Evolutionary conservation across 495 filamentous ascomycete species (phyloP), one percentile per base, ranked within the genome.

Genomic region (Parathielavia appendiculata): DNA sequence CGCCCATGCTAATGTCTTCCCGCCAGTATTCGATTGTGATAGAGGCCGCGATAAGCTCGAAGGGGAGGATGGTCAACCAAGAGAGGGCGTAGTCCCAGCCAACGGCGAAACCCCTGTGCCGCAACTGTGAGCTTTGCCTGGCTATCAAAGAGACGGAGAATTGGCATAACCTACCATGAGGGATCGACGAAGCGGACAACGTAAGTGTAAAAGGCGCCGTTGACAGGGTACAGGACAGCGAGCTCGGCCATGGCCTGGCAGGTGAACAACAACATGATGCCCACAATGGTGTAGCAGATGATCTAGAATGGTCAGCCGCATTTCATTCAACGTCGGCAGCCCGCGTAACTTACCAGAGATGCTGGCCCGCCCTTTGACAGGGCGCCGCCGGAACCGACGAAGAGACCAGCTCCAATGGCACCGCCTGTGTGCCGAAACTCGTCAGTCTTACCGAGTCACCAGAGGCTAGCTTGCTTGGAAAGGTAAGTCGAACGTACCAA

Each of bases 41-140:
- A 30, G 75, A 74, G 17, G 81, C 79, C 52, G 76, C 77, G 22
- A 75, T 76, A 6, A 80, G 67, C 60, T 82, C 79, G 58, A 80
- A 79, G 26, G 77, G 76, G 10, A 82, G 65, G 19, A 80, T 69
- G 17, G 73, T 73, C 36, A 79, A 58, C 85, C 85, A 88, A 22
- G 73, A 69, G 32, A 86, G 73, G 39, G 80, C 79, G 59, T 88
- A 89, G 63, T 86, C 77, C 84, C 85, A 88, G 22, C 89, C 89
- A 73, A 91, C 87, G 53, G 88, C 85, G 64, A 92, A 91, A 17
- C 89, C 88, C 72, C 71, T 74, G 22, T 30, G 26, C 10, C 43
- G 4, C 30, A 32, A 1, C n/a, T 53, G 53, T 54, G n/a, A 41
- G 36, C 4, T 5, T 13, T 43, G 20, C 22, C n/a, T 6, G 35